Conservation (phyloP, 352 stramenopile genomes). For the Phytophthora colocasiae region DNA sequence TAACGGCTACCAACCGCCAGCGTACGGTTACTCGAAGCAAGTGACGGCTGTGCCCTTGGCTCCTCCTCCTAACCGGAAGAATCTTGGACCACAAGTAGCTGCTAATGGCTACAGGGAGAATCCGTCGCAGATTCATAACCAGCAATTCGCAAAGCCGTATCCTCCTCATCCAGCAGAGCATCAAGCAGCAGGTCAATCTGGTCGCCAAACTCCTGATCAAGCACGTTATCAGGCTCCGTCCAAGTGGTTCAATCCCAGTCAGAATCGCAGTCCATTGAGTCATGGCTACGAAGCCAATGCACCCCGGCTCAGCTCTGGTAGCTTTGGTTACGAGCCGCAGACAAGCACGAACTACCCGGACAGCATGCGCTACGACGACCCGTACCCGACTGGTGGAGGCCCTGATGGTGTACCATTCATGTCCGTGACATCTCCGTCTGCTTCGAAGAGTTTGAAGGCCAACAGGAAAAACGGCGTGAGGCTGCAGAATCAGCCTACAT, state of each 20-base stretch:
- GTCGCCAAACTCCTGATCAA: constrained; percentile 3
- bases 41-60: constrained; percentile 31
- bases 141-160: constrained; percentile 42
- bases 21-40: constrained; percentile 45
- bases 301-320: constrained; percentile 28
- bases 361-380: constrained; percentile 43
- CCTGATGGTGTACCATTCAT: constrained; percentile 45
- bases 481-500: constrained; percentile 16
- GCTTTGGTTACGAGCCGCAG: constrained; percentile 19
- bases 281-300: constrained; percentile 32
- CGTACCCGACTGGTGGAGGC: constrained; percentile 33
- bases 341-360: constrained; percentile 33
- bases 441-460: constrained; percentile 29
- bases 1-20: constrained; percentile 39
- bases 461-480: constrained; percentile 24
- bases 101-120: constrained; percentile 49
- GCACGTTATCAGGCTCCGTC: constrained; percentile 28
- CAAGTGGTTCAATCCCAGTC: constrained; percentile 31
- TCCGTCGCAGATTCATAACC: constrained; percentile 30
- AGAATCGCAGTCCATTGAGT: constrained; percentile 17
- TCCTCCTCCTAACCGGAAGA: constrained; percentile 33
- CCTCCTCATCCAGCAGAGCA: constrained; percentile 31
- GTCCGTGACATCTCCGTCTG: constrained; percentile 48
- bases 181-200: constrained; percentile 21
- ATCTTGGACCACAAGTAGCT: constrained; percentile 46